Evolutionary conservation across 2,329 filamentous ascomycete species (phyloP).

Genomic region (Scedosporium boydii): DNA sequence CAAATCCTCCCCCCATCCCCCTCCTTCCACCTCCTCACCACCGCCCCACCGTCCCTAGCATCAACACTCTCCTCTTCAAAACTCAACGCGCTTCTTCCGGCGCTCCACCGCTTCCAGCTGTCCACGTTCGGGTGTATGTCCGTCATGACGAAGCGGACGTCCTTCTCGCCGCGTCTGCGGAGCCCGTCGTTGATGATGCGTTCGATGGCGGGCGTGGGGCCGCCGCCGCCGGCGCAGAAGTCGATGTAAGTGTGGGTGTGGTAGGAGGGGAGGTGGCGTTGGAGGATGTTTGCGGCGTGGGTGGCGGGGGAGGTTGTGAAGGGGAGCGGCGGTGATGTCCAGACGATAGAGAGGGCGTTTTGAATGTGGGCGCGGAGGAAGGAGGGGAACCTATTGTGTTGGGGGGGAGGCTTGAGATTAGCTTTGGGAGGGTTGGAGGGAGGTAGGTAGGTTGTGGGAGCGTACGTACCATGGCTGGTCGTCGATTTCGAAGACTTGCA

Average conservation of each 20-base stretch:
- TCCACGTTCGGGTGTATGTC: slow-evolving; percentile 56
- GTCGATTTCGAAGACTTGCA: slow-evolving; percentile 59
- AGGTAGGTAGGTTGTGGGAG: slow-evolving; percentile 2
- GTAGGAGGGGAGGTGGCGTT: slow-evolving; percentile 36
- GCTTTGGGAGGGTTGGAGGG: background rate
- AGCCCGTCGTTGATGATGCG: slow-evolving; percentile 38
- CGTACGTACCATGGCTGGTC: slow-evolving; percentile 53
- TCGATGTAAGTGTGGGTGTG: slow-evolving; percentile 57
- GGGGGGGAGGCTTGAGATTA: too few relatives aligned
- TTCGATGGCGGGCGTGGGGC: slow-evolving; percentile 58
- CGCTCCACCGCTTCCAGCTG: slow-evolving; percentile 46
- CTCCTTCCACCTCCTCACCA: slow-evolving; percentile 25
- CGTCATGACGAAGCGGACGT: slow-evolving; percentile 47
- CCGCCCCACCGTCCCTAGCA: slow-evolving; percentile 45
- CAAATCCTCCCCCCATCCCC: slow-evolving; percentile 44
- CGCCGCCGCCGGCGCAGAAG: slow-evolving; percentile 67
- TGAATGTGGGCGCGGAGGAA: slow-evolving; percentile 57
- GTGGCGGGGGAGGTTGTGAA: slow-evolving; percentile 49
- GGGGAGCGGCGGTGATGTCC: slow-evolving; percentile 51
- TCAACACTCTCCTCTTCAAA: slow-evolving; percentile 56
- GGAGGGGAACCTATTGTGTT: slow-evolving; percentile 54
- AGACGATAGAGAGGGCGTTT: slow-evolving; percentile 52
- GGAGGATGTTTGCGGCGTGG: slow-evolving; percentile 49
- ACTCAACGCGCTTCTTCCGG: slow-evolving; percentile 41
- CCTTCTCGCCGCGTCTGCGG: slow-evolving; percentile 17